Evolutionary conservation across 1,139 yeast species (phyloP).

Genomic region (Kurtzmaniella quercitrusa): DNA sequence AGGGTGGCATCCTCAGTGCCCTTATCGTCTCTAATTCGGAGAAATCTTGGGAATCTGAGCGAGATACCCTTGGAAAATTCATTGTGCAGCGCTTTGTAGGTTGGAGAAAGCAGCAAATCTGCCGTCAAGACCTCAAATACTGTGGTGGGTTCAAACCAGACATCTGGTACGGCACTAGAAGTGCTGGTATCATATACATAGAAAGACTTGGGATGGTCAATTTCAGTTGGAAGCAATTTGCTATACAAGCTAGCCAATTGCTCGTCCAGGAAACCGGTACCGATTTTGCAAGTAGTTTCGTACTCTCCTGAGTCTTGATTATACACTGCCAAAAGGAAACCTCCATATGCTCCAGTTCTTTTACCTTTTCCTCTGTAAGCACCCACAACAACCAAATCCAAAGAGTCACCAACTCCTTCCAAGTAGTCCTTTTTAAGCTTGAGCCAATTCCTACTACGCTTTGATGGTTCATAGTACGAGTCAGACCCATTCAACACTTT

Average conservation of each 20-base stretch:
- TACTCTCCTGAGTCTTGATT: conserved; percentile 87
- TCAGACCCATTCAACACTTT: conserved; percentile 81
- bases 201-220: conserved; percentile 63
- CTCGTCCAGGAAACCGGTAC: conserved; percentile 95
- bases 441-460: conserved; percentile 92
- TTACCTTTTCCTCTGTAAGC: conserved; percentile 94
- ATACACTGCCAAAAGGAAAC: conserved; percentile 84
- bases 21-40: conserved; percentile 85
- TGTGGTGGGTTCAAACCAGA: conserved; percentile 90
- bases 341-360: conserved; percentile 93
- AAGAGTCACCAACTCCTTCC: conserved; percentile 92
- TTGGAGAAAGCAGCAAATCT: conserved; percentile 86
- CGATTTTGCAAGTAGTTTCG: conserved; percentile 94
- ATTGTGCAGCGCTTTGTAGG: conserved; percentile 82
- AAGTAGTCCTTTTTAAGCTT: conserved; percentile 91
- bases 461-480: conserved; percentile 88
- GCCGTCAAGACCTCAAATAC: conserved; percentile 94
- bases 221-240: conserved; percentile 65
- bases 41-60: conserved; percentile 84
- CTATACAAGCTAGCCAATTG: conserved; percentile 58
- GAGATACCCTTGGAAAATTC: conserved; percentile 86
- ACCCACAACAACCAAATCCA: conserved; percentile 91
- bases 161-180: conserved; percentile 75
- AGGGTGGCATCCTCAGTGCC: conserved; percentile 85
- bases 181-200: conserved; percentile 62